Base-by-base conservation (phyloP, 495 filamentous ascomycete genomes). In the Podospora australis region DNA sequence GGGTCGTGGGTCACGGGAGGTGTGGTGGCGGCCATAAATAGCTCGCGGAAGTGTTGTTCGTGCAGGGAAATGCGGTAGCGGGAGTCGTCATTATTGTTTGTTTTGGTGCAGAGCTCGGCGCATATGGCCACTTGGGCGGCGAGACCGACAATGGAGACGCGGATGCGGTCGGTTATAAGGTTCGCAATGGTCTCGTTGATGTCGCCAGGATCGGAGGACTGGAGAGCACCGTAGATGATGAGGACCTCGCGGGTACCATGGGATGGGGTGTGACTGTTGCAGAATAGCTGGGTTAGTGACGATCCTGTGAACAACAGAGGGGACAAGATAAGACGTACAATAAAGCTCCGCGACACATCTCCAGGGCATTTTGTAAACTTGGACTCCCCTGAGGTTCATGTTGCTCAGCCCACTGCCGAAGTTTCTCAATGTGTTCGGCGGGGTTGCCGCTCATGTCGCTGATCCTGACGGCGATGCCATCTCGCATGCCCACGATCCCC, bases 221-320 rank as follows among this genome's bases (percentile, higher is more conserved):
- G 78, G 2, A 97, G 77, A 23, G 91, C 92, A 35, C 92, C 94
- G 58, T 90, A 95, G 39, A 97, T 79, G 25, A 99, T 80, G 11
- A 99, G 79, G 9, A 95, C 80, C 63, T 97, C 92, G 47, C 91
- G 72, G 2, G 94, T 98, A 28, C 90, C 90, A 60, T 98, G 92
- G 29, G 82, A 86, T 4, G 92, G 92, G 1, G 91, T 84, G 68
- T 97, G 87, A 56, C 86, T 87, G 57, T 22, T 14, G 10, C 6
- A 8, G 44, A 32, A 43, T 23, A 48, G 32, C 36, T 23, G 8
- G n/a, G 11, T 36, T 44, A 13, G 42, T 40, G 26, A 40, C 26
- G 30, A 19, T 21, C 13, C 6, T 16, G 21, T 9, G 10, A n/a
- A n/a, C 1, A 26, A 13, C 0, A 23, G 32, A 19, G 16, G 11